Percentiles rank a stretch among this genome's conserved stretches.
Conservation (phyloP, 2,329 filamentous ascomycete species). For the Fusarium sp. region DNA sequence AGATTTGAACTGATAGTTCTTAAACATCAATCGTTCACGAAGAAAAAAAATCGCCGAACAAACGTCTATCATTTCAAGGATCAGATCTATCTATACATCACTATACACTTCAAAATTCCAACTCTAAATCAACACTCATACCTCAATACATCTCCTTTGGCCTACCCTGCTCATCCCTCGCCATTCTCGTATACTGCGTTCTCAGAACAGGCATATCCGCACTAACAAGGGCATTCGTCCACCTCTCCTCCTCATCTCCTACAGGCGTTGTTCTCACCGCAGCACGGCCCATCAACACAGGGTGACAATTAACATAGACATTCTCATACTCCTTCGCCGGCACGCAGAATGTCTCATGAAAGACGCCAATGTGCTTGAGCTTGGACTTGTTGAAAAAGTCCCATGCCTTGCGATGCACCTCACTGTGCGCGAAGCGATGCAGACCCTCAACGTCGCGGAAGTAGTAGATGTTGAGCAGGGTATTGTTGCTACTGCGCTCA, state of each 20-base stretch:
- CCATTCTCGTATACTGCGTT: conserved; percentile 55
- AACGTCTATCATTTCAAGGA: neutral
- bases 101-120: neutral
- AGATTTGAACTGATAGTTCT: too few species aligned
- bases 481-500: conserved; percentile 57
- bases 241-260: conserved; percentile 45
- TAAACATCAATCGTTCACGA: too few species aligned
- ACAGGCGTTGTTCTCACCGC: conserved; percentile 43
- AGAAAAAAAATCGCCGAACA: neutral
- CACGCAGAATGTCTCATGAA: conserved; percentile 68
- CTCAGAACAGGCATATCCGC: conserved; percentile 52
- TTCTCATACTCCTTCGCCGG: conserved; percentile 64
- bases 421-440: conserved; percentile 66
- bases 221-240: conserved; percentile 55
- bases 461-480: conserved; percentile 63
- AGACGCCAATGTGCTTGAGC: conserved; percentile 63
- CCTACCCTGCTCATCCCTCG: conserved; percentile 45
- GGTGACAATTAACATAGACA: conserved; percentile 63
- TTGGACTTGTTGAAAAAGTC: conserved; percentile 62
- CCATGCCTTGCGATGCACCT: conserved; percentile 64
- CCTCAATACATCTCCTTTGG: conserved; percentile 22
- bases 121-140: too few species aligned
- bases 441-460: conserved; percentile 65
- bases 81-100: neutral
- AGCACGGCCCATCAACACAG: conserved; percentile 54